phyloP scores from a whole-genome alignment of 2,329 filamentous ascomycete species.

The Botrytis paeoniae region DNA sequence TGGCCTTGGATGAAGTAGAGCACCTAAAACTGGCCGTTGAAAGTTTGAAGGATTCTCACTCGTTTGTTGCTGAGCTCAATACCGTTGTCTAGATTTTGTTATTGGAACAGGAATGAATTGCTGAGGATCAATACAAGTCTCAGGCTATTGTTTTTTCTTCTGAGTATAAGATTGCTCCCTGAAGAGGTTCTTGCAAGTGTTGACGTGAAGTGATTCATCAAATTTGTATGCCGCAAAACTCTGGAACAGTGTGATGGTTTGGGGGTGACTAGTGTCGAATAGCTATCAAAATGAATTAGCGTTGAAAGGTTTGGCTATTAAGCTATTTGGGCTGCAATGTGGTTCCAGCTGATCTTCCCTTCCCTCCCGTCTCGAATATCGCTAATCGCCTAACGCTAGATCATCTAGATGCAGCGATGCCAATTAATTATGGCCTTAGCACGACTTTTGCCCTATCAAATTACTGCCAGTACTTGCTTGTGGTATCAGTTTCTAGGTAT shows the following conservation, averaged over 20 bases:
- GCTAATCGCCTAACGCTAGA: no score
- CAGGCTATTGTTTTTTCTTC: neutral
- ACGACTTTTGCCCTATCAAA: neutral
- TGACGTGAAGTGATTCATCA: neutral
- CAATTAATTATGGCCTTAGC: neutral
- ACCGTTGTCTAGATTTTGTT: neutral
- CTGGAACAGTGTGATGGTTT: neutral
- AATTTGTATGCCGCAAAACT: neutral
- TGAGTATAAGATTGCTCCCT: neutral
- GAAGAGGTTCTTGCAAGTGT: neutral
- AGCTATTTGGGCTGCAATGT: no score
- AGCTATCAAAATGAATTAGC: neutral
- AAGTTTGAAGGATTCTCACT: neutral
- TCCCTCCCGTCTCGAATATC: neutral
- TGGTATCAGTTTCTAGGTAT: neutral
- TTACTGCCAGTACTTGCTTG: neutral
- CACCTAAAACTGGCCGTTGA: neutral
- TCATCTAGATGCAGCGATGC: neutral
- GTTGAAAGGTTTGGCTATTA: neutral
- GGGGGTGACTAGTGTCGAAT: neutral
- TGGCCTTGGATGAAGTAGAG: neutral
- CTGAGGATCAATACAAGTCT: neutral
- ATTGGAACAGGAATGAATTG: neutral
- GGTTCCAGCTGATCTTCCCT: neutral
- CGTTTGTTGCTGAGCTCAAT: constrained; percentile 1